These are phyloP conservation scores for Geranium brycei DNA, from an alignment of 345 rosid genomes.

Conservation along the genomic window DNA sequence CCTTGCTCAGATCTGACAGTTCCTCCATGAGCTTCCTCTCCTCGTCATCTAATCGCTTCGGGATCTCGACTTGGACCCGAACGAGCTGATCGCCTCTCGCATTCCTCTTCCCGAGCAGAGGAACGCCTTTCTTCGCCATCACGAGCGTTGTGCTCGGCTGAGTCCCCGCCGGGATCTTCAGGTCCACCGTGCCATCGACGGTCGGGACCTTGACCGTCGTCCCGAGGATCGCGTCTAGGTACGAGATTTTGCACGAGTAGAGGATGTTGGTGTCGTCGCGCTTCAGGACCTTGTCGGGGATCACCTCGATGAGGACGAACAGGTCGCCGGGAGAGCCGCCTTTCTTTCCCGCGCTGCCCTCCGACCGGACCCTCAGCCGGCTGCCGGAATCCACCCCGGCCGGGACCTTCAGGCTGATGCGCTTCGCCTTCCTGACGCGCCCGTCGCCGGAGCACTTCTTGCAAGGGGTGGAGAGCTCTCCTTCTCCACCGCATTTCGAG, in stretches of 20 bases:
- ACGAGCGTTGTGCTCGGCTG: slow-evolving; percentile 91
- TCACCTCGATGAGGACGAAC: slow-evolving; percentile 67
- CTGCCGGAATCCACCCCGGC: slow-evolving; percentile 96
- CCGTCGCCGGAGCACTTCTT: slow-evolving; percentile 80
- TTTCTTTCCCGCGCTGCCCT: slow-evolving; percentile 85
- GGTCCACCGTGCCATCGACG: slow-evolving; percentile 81
- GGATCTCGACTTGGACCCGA: slow-evolving; percentile 96
- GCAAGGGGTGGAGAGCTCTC: slow-evolving; percentile 68
- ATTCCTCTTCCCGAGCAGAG: slow-evolving; percentile 68
- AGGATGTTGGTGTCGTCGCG: slow-evolving; percentile 77
- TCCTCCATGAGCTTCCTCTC: slow-evolving; percentile 85
- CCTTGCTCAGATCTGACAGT: slow-evolving; percentile 70
- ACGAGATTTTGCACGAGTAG: slow-evolving; percentile 78
- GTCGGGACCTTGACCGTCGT: slow-evolving; percentile 77
- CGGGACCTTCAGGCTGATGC: slow-evolving; percentile 85
- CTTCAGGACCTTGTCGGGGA: slow-evolving; percentile 72
- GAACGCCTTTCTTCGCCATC: slow-evolving; percentile 96
- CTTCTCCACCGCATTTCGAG: slow-evolving; percentile 69
- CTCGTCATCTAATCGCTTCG: slow-evolving; percentile 71
- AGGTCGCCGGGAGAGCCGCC: slow-evolving; percentile 93
- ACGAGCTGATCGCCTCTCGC: slow-evolving; percentile 94
- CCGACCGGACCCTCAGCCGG: slow-evolving; percentile 81
- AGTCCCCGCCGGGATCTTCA: slow-evolving; percentile 88
- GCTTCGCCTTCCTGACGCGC: slow-evolving; percentile 69
- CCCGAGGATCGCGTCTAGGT: slow-evolving; percentile 83